These are phyloP conservation scores for Triangularia setosa DNA, from an alignment of 2,329 filamentous ascomycete species.

Conservation along the genomic window DNA sequence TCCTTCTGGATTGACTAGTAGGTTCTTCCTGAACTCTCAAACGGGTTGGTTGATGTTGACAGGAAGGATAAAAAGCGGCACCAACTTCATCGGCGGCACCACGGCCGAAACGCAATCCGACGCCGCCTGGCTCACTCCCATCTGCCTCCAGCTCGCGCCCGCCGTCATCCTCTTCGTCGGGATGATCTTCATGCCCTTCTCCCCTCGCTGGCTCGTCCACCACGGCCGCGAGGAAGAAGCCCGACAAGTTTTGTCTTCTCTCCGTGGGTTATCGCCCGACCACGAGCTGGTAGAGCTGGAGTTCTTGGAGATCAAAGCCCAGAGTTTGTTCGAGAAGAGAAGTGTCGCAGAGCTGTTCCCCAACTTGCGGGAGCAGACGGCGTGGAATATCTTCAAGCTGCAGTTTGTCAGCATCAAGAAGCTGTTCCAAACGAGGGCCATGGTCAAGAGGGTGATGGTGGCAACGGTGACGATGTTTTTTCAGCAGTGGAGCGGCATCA, in stretches of 20 bases:
- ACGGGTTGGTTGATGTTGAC: constrained; percentile 10
- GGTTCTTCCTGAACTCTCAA: constrained; percentile 17
- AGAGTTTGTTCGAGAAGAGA: constrained; percentile 72
- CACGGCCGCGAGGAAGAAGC: constrained; percentile 67
- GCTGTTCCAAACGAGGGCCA: constrained; percentile 61
- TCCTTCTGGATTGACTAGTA: constrained; percentile 61
- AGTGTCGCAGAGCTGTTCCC: constrained; percentile 66
- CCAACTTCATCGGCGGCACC: constrained; percentile 61
- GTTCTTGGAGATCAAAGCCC: constrained; percentile 78
- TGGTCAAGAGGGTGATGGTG: constrained; percentile 63
- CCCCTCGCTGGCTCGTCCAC: constrained; percentile 70
- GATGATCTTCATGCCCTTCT: constrained; percentile 78
- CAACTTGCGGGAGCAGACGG: constrained; percentile 54
- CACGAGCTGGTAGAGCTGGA: constrained; percentile 70
- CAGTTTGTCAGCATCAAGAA: constrained; percentile 65
- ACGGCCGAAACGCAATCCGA: constrained; percentile 50
- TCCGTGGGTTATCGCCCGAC: constrained; percentile 58
- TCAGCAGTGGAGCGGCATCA: constrained; percentile 50
- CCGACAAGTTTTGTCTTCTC: constrained; percentile 55
- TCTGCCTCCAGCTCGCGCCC: constrained; percentile 66
- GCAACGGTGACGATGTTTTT: constrained; percentile 62
- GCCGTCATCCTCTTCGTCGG: constrained; percentile 63
- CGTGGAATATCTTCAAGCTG: constrained; percentile 62
- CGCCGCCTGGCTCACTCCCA: constrained; percentile 69
- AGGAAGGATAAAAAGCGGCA: constrained; percentile 42